These are phyloP conservation scores for Pelargonium citronellum DNA, from an alignment of 441 rosid genomes.

Conservation along the genomic window DNA sequence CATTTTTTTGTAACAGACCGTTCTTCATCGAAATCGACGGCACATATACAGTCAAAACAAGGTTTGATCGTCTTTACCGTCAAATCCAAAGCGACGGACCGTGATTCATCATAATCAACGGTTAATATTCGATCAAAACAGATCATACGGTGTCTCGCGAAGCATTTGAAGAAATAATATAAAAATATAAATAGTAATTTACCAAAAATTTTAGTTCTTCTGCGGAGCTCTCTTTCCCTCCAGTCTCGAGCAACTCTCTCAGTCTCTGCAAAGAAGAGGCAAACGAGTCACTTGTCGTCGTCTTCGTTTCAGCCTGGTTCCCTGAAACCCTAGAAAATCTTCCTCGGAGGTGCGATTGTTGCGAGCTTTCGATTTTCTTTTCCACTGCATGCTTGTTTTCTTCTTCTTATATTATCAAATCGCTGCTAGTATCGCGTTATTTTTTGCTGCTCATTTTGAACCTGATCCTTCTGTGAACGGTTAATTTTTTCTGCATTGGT, in stretches of 20 bases:
- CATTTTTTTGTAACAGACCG: no score
- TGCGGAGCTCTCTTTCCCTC: slow-evolving; percentile 6
- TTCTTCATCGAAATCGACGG: no score
- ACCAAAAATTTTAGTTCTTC: neutral
- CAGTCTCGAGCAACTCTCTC: slow-evolving; percentile 1
- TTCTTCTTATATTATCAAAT: neutral
- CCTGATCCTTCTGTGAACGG: slow-evolving; percentile 3
- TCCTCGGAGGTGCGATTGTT: slow-evolving; percentile 6
- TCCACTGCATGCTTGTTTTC: slow-evolving; percentile 2
- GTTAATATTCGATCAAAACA: neutral
- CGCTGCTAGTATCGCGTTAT: neutral
- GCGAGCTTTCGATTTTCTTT: neutral
- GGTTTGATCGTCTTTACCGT: no score
- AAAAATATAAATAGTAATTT: neutral
- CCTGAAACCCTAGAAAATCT: slow-evolving; percentile 1
- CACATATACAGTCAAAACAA: no score
- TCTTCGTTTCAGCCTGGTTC: neutral
- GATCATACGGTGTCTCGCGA: neutral
- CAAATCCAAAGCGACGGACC: neutral
- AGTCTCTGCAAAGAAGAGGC: slow-evolving; percentile 3
- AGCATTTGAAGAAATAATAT: neutral
- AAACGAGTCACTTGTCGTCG: slow-evolving; percentile 2
- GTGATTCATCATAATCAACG: neutral
- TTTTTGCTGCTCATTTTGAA: slow-evolving; percentile 9
- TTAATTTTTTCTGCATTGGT: neutral